These are phyloP conservation scores for Naganishia cerealis DNA, from an alignment of 1,284 basidiomycete genomes.

Conservation along the genomic window DNA sequence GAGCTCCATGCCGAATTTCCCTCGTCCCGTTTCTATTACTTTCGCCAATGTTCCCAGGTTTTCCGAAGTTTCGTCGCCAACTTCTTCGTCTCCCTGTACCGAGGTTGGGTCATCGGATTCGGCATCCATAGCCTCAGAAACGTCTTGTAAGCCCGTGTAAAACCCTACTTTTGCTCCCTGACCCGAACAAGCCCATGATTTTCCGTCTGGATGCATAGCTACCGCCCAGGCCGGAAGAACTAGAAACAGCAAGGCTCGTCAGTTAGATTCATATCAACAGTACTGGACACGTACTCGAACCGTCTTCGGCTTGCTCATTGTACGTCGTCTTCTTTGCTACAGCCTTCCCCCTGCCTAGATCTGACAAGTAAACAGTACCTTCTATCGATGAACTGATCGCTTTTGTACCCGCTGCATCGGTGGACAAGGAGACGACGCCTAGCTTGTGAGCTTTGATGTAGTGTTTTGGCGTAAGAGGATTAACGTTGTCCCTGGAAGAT, in stretches of 20 bases:
- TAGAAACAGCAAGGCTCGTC: conserved; percentile 6
- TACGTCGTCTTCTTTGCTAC: conserved; percentile 71
- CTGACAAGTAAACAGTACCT: conserved; percentile 71
- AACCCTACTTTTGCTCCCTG: conserved; percentile 67
- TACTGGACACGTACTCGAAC: conserved; percentile 62
- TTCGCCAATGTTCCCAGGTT: conserved; percentile 32
- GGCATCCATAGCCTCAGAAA: conserved; percentile 18
- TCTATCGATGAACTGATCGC: conserved; percentile 77
- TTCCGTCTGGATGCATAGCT: conserved; percentile 67
- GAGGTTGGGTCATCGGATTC: conserved; percentile 64
- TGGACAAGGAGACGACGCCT: conserved; percentile 69
- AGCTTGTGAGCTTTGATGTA: conserved; percentile 69
- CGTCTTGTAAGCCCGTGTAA: conserved; percentile 35
- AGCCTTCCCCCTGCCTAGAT: conserved; percentile 63
- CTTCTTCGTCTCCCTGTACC: conserved; percentile 43
- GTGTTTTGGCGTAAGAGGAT: conserved; percentile 61
- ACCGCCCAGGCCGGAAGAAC: conserved; percentile 69
- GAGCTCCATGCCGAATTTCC: conserved; percentile 77
- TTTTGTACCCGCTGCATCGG: conserved; percentile 62
- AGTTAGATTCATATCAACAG: not conserved
- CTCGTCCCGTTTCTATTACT: conserved; percentile 66
- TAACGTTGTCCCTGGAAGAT: conserved; percentile 59
- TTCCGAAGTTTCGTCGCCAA: conserved; percentile 59
- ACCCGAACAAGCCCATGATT: conserved; percentile 74
- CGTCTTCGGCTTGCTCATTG: conserved; percentile 59